These are phyloP conservation scores for Metschnikowia cerradonensis DNA, from an alignment of 805 yeast genomes.

Conservation along the genomic window DNA sequence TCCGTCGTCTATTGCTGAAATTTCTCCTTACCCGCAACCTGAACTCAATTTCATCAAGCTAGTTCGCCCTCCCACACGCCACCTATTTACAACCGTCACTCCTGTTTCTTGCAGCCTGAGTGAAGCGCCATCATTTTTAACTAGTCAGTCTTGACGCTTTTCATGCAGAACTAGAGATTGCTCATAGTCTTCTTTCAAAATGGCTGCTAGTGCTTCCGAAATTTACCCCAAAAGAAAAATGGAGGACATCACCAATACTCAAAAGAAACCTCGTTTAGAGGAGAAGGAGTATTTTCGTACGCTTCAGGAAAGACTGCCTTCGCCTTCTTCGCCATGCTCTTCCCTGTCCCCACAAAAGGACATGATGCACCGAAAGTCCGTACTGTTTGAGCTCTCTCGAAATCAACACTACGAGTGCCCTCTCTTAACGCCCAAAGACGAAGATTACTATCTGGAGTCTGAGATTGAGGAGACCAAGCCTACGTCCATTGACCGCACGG, in stretches of 20 bases:
- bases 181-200: conserved; percentile 8
- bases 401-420: conserved; percentile 32
- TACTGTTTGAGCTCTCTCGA: conserved; percentile 24
- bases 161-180: conserved; percentile 1
- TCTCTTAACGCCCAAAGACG: conserved; percentile 41
- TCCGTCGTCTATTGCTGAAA: background rate
- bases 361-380: conserved; percentile 22
- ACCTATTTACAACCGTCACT: background rate
- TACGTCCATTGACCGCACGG: background rate
- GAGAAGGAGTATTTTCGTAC: conserved; percentile 13
- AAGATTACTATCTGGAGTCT: conserved; percentile 31
- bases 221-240: conserved; percentile 31
- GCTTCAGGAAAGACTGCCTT: conserved; percentile 25
- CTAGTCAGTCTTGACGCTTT: conserved; percentile 1
- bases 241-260: conserved; percentile 36
- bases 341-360: conserved; percentile 19
- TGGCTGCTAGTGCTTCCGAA: conserved; percentile 35
- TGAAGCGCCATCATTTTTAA: background rate
- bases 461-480: conserved; percentile 10
- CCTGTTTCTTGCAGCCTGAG: background rate
- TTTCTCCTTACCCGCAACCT: background rate
- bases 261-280: conserved; percentile 23
- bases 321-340: conserved; percentile 24
- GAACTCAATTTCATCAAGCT: background rate
- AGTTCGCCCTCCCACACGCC: background rate